Evolutionary conservation across 2,329 filamentous ascomycete species (phyloP), one percentile per base, ranked within the genome.

Genomic region (Coleophoma cylindrospora): DNA sequence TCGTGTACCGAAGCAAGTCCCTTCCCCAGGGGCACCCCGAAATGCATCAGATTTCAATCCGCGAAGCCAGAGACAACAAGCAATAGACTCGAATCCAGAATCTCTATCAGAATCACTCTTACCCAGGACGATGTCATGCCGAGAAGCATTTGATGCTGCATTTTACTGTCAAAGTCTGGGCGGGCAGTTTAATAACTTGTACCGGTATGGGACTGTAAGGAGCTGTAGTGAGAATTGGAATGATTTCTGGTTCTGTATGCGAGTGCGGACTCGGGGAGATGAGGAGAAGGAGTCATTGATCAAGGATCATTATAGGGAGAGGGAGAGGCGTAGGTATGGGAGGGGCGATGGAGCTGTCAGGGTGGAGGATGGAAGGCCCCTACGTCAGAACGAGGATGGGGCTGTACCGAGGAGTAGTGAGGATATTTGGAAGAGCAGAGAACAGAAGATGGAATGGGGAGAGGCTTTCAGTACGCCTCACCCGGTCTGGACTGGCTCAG

Each of bases 161-260:
- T 96, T 92, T 79, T 89, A 92, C 75, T 99, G 94, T 78, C 89
- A 94, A 66, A 90, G 87, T 0, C 76, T 96, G 9, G 91, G 90
- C 48, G 91, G 92, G 1, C 91, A 97, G 68, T 96, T 91, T 76
- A 91, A 88, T 62, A 84, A 90, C 62, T 80, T 97, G 36, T 99
- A 97, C 75, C 87, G 94, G 37, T 86, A 90, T 65, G 94, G 94
- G 54, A 73, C 76, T 40, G 73, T 95, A 62, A 81, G 86, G 41
- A 77, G 80, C 3, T 99, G 94, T 75, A 81, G 76, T 54, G 87
- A 95, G 58, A 84, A 91, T 55, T 96, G 92, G 91, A 80, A 86
- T 54, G 89, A 96, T 68, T 97, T 96, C 70, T 95, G 91, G 88
- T 92, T 96, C 72, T 99, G 94, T 75, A 96, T 97, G 91, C 84